Conservation (phyloP, 441 rosid genomes). For the Pelargonium citronellum region DNA sequence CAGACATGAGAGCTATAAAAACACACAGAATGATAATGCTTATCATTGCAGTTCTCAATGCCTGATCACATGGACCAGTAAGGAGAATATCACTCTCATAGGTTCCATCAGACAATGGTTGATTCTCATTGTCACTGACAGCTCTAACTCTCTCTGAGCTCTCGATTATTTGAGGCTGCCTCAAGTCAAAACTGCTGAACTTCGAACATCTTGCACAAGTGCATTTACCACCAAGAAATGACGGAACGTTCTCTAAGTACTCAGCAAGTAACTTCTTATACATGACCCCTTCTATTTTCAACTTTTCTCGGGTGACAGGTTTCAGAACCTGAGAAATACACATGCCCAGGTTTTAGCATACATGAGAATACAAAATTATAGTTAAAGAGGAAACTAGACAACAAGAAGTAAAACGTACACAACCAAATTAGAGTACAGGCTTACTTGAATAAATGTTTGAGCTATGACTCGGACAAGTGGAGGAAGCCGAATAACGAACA, state of each 20-base stretch:
- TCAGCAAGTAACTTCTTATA: slow-evolving; percentile 50
- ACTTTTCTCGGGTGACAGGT: slow-evolving; percentile 70
- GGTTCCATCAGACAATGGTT: slow-evolving; percentile 17
- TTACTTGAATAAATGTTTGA: slow-evolving; percentile 85
- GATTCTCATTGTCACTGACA: slow-evolving; percentile 26
- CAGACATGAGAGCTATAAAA: slow-evolving; percentile 46
- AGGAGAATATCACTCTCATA: slow-evolving; percentile 27
- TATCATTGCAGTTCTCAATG: slow-evolving; percentile 52
- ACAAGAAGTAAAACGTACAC: background rate
- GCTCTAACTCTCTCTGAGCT: slow-evolving; percentile 21
- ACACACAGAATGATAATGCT: slow-evolving; percentile 60
- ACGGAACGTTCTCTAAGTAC: slow-evolving; percentile 59
- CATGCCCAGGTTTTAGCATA: slow-evolving; percentile 7
- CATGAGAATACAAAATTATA: background rate
- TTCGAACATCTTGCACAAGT: slow-evolving; percentile 55
- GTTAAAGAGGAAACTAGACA: background rate
- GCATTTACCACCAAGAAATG: slow-evolving; percentile 77
- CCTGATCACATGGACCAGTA: slow-evolving; percentile 41
- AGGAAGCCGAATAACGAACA: slow-evolving; percentile 81
- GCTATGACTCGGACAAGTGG: slow-evolving; percentile 73
- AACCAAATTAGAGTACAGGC: slow-evolving; percentile 9
- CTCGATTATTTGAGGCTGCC: slow-evolving; percentile 22
- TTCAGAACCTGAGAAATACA: slow-evolving; percentile 52
- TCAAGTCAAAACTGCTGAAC: slow-evolving; percentile 17
- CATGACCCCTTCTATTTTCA: slow-evolving; percentile 68